Conservation (phyloP, 2,329 filamentous ascomycete species). For the Phialocephala subalpina region DNA sequence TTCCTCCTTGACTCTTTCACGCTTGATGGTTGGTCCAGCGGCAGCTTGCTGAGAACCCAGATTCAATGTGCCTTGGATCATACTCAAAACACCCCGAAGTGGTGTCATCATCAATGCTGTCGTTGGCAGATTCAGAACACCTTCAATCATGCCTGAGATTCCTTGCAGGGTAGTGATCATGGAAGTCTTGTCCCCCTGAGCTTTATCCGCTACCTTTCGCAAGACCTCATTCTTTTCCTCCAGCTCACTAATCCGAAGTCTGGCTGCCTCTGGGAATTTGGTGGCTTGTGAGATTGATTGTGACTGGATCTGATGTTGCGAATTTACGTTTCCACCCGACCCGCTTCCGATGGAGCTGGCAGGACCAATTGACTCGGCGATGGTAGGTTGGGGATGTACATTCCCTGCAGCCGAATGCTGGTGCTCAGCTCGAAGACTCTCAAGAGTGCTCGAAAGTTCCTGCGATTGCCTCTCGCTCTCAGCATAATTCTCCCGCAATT, state of each 20-base stretch:
- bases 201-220: conserved; percentile 5
- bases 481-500: conserved; percentile 6
- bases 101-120: conserved; percentile 1
- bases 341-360: no score
- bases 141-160: conserved; percentile 16
- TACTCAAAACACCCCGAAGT: conserved; percentile 13
- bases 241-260: background rate
- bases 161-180: conserved; percentile 11
- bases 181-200: conserved; percentile 7
- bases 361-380: no score
- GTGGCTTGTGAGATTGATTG: background rate
- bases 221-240: background rate
- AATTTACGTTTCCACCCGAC: background rate
- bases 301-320: background rate
- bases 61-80: conserved; percentile 10
- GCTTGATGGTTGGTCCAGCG: background rate
- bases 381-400: no score
- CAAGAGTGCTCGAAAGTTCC: background rate
- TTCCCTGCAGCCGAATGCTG: background rate
- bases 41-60: background rate
- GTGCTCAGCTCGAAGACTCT: background rate
- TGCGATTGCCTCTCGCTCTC: conserved; percentile 6
- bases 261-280: background rate
- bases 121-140: conserved; percentile 1
- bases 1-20: background rate